phyloP scores from a whole-genome alignment of 2,329 filamentous ascomycete genomes.

The Elsinoe batatas region DNA sequence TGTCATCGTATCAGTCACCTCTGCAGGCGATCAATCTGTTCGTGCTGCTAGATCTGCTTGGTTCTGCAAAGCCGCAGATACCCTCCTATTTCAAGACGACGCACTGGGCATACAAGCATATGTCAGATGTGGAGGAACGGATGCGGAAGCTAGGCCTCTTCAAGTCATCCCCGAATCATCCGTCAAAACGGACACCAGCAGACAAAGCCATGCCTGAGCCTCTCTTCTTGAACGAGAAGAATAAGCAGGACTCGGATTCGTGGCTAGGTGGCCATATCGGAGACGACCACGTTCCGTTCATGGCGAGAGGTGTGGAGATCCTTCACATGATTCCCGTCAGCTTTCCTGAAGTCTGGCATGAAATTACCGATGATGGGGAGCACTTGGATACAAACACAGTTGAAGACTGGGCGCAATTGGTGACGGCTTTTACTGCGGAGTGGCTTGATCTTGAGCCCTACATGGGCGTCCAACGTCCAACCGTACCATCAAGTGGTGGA shows the following conservation, averaged over 20 bases:
- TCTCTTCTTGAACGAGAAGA: conserved; percentile 56
- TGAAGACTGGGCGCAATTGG: conserved; percentile 77
- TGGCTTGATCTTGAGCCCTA: conserved; percentile 75
- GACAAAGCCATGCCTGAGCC: conserved; percentile 22
- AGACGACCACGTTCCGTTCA: conserved; percentile 90
- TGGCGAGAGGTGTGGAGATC: conserved; percentile 74
- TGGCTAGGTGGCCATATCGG: conserved; percentile 44
- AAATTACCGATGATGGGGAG: conserved; percentile 67
- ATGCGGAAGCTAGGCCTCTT: conserved; percentile 58
- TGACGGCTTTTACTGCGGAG: conserved; percentile 76
- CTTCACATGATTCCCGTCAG: conserved; percentile 79
- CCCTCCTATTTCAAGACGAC: conserved; percentile 84
- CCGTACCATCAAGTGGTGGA: not conserved
- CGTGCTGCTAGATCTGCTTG: conserved; percentile 82
- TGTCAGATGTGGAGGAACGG: conserved; percentile 65
- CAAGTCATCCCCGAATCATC: conserved; percentile 49
- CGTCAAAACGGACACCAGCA: conserved; percentile 26
- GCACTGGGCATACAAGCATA: conserved; percentile 80
- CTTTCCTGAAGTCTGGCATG: conserved; percentile 84
- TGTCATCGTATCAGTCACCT: conserved; percentile 64
- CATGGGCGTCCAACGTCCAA: conserved; percentile 25
- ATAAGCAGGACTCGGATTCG: conserved; percentile 41
- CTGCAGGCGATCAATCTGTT: conserved; percentile 78
- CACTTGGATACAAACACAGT: conserved; percentile 73
- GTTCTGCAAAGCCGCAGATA: conserved; percentile 55